Evolutionary conservation across 2,329 filamentous ascomycete species (phyloP), one percentile per base, ranked within the genome.

Genomic region (Penicillium sp.): DNA sequence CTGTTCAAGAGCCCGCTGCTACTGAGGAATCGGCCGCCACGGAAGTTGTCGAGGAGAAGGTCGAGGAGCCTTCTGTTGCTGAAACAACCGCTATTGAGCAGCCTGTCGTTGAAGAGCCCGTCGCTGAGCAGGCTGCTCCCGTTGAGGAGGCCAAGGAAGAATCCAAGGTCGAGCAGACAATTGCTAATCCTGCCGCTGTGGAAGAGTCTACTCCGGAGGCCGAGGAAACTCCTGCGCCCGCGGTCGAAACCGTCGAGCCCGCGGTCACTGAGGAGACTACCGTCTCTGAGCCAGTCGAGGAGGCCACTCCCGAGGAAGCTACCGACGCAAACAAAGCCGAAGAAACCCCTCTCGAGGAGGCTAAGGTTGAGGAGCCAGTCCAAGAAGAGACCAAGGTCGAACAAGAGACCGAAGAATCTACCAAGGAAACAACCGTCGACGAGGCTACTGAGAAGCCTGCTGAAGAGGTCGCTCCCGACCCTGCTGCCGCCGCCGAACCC

Each of bases 121-220:
- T 41, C 48, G 10, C 52, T 15, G 57, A 68, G 75, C 53, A 57
- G 39, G 14, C 54, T 3, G 35, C 41, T 7, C 31, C 48, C 5
- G 54, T 49, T 34, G 34, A 47, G n/a, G 42, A 55, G 22, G 8
- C 58, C 15, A 39, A 62, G 43, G 42, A 57, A 20, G 35, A 39
- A 17, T 15, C 54, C 14, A 20, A 43, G 37, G 25, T 39, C 25
- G n/a, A 22, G 3, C 45, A 56, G 28, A 17, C 55, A n/a, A 22
- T n/a, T n/a, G 37, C 63, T 49, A 65, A 69, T 53, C 42, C 59
- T 59, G 72, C 75, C 60, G 78, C 81, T 8, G 17, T 25, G 11
- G 37, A 43, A 35, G 50, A 53, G 28, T 22, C 38, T 41, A 86
- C 90, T 55, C 84, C 88, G 54, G 96, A 95, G 85, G 89, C 89